A percentile compares a stretch with the other conserved stretches of the same genome.
Conservation (phyloP, 352 stramenopile genomes). For the Phytophthora brassicae region DNA sequence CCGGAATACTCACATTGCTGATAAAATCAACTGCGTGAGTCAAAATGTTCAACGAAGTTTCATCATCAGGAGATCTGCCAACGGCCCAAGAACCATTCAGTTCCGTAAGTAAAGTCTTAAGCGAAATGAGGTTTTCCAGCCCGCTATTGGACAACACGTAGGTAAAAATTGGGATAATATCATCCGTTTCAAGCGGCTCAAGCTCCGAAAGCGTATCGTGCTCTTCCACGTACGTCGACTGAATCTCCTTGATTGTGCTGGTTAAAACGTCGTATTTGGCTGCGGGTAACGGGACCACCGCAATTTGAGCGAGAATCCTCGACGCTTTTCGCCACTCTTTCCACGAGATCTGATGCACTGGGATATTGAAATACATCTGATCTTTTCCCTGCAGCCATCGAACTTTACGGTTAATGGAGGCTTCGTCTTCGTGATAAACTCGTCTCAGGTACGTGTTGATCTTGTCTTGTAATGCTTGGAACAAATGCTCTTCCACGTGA, state of each 20-base stretch:
- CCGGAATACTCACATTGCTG: slow-evolving; percentile 83
- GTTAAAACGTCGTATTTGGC: slow-evolving; percentile 83
- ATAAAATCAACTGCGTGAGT: slow-evolving; percentile 86
- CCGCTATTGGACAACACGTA: slow-evolving; percentile 89
- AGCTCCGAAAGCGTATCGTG: slow-evolving; percentile 55
- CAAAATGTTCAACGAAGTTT: slow-evolving; percentile 69
- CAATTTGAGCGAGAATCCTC: slow-evolving; percentile 67
- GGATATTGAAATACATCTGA: slow-evolving; percentile 89
- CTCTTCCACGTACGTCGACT: slow-evolving; percentile 75
- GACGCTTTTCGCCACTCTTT: slow-evolving; percentile 84
- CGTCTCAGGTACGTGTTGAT: slow-evolving; percentile 62
- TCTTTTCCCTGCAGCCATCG: slow-evolving; percentile 91
- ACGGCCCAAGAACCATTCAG: slow-evolving; percentile 74
- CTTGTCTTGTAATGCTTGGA: slow-evolving; percentile 60
- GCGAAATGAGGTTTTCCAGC: slow-evolving; percentile 80
- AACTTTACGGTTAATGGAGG: slow-evolving; percentile 80
- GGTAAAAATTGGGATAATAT: slow-evolving; percentile 89
- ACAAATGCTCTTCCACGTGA: slow-evolving; percentile 85
- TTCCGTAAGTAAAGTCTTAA: slow-evolving; percentile 75
- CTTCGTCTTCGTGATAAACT: slow-evolving; percentile 74
- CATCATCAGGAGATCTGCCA: slow-evolving; percentile 59
- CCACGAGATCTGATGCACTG: slow-evolving; percentile 77
- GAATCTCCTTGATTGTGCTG: slow-evolving; percentile 75
- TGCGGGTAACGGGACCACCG: slow-evolving; percentile 49
- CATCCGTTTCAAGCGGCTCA: slow-evolving; percentile 73